These are phyloP conservation scores for Erysimum pusillum DNA, from an alignment of 441 rosid species.

Conservation along the genomic window DNA sequence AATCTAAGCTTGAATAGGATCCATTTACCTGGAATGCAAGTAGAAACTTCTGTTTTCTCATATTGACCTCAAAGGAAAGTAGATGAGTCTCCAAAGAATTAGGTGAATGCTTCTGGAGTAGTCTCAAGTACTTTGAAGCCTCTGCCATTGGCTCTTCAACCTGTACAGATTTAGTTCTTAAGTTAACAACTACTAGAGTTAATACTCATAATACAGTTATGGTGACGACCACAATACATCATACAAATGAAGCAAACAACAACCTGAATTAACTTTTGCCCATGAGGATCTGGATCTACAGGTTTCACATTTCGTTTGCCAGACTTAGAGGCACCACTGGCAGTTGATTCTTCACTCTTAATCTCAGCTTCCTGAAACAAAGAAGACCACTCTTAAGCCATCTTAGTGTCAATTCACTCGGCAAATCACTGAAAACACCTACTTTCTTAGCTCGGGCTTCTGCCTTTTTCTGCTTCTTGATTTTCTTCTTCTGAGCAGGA, in stretches of 20 bases:
- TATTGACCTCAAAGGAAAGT: slow-evolving; percentile 96
- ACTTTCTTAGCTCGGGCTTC: slow-evolving; percentile 99
- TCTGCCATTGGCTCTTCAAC: slow-evolving; percentile 92
- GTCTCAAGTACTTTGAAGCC: slow-evolving; percentile 93
- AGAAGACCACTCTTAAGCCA: slow-evolving; percentile 39
- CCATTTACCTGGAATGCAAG: slow-evolving; percentile 90
- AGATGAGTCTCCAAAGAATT: slow-evolving; percentile 91
- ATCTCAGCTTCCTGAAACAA: slow-evolving; percentile 91
- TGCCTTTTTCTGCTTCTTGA: slow-evolving; percentile 93
- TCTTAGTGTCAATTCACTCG: slow-evolving; percentile 26
- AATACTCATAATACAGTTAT: not conserved
- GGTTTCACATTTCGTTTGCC: slow-evolving; percentile 93
- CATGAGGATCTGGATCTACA: slow-evolving; percentile 97
- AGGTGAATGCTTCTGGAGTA: slow-evolving; percentile 93
- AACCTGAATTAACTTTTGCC: slow-evolving; percentile 96
- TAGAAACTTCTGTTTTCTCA: slow-evolving; percentile 91
- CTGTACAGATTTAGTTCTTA: slow-evolving; percentile 49
- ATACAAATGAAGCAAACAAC: slow-evolving; percentile 36
- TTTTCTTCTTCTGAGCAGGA: slow-evolving; percentile 95
- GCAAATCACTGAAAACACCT: slow-evolving; percentile 43
- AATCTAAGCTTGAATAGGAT: slow-evolving; percentile 9
- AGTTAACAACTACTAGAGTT: slow-evolving; percentile 37
- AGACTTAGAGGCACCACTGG: slow-evolving; percentile 76
- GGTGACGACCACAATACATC: slow-evolving; percentile 11
- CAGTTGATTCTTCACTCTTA: slow-evolving; percentile 85